A percentile compares a stretch with the other conserved stretches of the same genome.
These are phyloP conservation scores for Phaseolus lunatus DNA, from an alignment of 306 rosid species.

Conservation along the genomic window DNA sequence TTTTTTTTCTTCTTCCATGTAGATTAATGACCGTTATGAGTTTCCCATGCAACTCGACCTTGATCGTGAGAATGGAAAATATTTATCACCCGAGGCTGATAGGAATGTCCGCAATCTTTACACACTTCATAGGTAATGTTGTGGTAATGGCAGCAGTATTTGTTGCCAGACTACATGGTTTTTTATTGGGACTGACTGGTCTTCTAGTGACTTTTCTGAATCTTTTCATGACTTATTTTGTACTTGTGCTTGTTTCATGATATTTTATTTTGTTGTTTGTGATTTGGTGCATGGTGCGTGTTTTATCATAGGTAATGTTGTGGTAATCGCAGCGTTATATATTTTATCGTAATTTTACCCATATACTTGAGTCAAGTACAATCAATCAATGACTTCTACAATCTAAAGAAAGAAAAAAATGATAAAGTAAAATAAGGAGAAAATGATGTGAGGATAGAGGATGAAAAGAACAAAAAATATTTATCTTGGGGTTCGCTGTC, in stretches of 20 bases:
- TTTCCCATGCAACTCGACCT: constrained; percentile 98
- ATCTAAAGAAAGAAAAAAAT: not conserved
- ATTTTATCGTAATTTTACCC: not conserved
- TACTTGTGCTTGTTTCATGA: no score
- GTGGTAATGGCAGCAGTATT: constrained; percentile 17
- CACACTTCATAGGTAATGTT: constrained; percentile 90
- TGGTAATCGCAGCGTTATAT: not conserved
- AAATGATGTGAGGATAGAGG: constrained; percentile 27
- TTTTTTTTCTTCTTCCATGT: constrained; percentile 12
- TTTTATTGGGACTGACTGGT: no score
- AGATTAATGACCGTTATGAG: constrained; percentile 98
- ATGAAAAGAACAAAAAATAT: constrained; percentile 5
- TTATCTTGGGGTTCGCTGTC: constrained; percentile 9
- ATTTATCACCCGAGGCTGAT: constrained; percentile 97
- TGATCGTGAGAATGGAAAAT: constrained; percentile 88
- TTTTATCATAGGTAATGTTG: no score
- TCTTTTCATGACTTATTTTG: no score
- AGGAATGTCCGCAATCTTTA: constrained; percentile 90
- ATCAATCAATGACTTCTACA: not conserved
- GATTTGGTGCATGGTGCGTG: constrained; percentile 4
- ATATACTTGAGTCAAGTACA: not conserved
- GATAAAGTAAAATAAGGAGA: constrained; percentile 17
- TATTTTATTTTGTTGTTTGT: no score
- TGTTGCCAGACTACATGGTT: not conserved
- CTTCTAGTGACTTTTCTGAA: no score